These are phyloP conservation scores for Orbilia blumenaviensis DNA, from an alignment of 2,329 filamentous ascomycete species.

Conservation along the genomic window DNA sequence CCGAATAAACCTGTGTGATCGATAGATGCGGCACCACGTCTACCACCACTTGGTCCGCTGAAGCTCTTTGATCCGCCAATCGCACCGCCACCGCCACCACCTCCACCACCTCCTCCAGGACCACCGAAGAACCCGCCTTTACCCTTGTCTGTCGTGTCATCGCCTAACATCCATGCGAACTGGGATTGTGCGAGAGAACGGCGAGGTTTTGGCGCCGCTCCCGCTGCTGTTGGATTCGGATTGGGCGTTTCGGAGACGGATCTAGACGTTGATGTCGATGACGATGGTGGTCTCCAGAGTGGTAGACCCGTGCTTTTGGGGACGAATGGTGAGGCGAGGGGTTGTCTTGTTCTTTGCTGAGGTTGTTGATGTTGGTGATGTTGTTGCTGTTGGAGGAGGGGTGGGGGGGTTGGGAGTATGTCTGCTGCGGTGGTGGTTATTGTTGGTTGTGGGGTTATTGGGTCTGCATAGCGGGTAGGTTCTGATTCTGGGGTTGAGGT, in stretches of 20 bases:
- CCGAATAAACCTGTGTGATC: constrained; percentile 24
- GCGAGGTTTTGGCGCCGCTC: constrained; percentile 28
- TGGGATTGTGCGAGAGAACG: constrained; percentile 57
- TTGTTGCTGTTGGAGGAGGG: not conserved
- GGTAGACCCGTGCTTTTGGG: constrained; percentile 18
- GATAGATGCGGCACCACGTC: not conserved
- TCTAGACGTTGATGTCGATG: not conserved
- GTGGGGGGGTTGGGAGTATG: not conserved
- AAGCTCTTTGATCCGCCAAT: constrained; percentile 29
- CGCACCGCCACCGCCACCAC: no score
- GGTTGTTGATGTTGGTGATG: not conserved
- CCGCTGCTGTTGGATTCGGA: not conserved
- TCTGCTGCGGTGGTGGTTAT: not conserved
- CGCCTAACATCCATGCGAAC: constrained; percentile 58
- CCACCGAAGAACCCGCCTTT: constrained; percentile 54
- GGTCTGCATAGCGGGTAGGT: not conserved
- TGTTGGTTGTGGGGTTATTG: constrained; percentile 1
- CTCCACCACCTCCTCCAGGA: not conserved
- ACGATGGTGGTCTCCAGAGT: constrained; percentile 12
- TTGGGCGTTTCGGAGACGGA: constrained; percentile 33
- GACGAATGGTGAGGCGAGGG: constrained; percentile 6
- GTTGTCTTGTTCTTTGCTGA: not conserved
- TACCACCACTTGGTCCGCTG: constrained; percentile 17
- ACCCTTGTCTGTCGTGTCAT: constrained; percentile 55
- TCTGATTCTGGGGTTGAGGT: not conserved